phyloP scores from a whole-genome alignment of 345 rosid genomes.

The Salix caprea region DNA sequence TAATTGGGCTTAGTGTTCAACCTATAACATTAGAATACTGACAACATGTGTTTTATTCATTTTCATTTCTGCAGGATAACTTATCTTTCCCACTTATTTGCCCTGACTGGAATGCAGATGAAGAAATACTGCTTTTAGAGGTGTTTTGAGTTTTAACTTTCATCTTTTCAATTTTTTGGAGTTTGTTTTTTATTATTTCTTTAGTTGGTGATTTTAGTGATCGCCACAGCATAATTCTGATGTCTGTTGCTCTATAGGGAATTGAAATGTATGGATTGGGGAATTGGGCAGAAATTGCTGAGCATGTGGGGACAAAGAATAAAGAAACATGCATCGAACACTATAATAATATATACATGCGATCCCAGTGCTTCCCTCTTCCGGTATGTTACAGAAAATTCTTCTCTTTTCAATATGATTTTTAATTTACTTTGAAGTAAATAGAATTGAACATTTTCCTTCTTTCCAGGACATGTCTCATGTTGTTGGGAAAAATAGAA shows the following conservation, averaged over 20 bases:
- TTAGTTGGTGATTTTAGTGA: not conserved
- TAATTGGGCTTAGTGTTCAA: not conserved
- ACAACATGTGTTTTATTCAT: not conserved
- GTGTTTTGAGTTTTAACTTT: constrained; percentile 27
- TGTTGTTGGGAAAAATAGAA: constrained; percentile 84
- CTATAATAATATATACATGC: constrained; percentile 65
- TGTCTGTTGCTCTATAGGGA: constrained; percentile 46
- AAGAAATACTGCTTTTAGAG: constrained; percentile 94
- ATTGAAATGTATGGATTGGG: constrained; percentile 98
- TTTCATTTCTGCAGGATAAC: constrained; percentile 58
- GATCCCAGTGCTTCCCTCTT: constrained; percentile 82
- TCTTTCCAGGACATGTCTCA: constrained; percentile 83
- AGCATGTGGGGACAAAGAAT: constrained; percentile 96
- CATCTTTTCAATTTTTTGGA: not conserved
- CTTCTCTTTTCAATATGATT: not conserved
- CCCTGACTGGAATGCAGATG: constrained; percentile 97
- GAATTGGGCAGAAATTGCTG: constrained; percentile 93
- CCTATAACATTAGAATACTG: constrained; percentile 1
- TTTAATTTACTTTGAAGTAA: not conserved
- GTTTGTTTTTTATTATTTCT: not conserved
- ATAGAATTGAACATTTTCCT: constrained; percentile 2
- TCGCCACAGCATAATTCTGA: not conserved
- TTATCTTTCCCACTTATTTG: constrained; percentile 83
- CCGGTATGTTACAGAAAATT: constrained; percentile 50
- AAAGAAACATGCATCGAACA: constrained; percentile 87